Percentiles rank a stretch among this genome's conserved stretches.
Conservation (phyloP, 2,329 filamentous ascomycete genomes). For the Akanthomyces uredinophilus region DNA sequence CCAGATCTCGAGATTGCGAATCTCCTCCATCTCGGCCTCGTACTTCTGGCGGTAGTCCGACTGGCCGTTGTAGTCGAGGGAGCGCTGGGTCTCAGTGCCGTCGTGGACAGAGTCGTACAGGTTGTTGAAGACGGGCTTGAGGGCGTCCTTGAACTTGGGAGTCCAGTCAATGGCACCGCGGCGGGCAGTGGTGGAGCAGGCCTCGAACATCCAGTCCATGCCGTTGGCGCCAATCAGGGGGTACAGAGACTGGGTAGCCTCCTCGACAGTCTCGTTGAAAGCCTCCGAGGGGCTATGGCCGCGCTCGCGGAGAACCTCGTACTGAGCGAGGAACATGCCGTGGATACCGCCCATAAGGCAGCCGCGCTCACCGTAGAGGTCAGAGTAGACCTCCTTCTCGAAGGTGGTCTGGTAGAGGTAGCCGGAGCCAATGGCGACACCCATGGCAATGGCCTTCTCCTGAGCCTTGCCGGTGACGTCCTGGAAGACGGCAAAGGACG, state of each 20-base stretch:
- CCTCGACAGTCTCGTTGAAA: slow-evolving; percentile 99
- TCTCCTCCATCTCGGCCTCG: slow-evolving; percentile 98
- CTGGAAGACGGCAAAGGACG: slow-evolving; percentile 96
- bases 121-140: slow-evolving; percentile 98
- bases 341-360: slow-evolving; percentile 99
- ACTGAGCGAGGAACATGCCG: slow-evolving; percentile 99
- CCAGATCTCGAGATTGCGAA: slow-evolving; percentile 98
- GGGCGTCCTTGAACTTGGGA: slow-evolving; percentile 90
- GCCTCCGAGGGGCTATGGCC: slow-evolving; percentile 97
- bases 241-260: slow-evolving; percentile 97
- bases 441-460: slow-evolving; percentile 95
- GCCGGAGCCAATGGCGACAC: slow-evolving; percentile 92
- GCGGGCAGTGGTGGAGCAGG: slow-evolving; percentile 97
- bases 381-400: slow-evolving; percentile 99
- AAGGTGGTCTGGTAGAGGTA: slow-evolving; percentile 99
- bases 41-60: slow-evolving; percentile 95
- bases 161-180: slow-evolving; percentile 99
- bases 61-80: slow-evolving; percentile 94
- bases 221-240: slow-evolving; percentile 94
- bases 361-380: slow-evolving; percentile 98
- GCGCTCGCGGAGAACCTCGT: slow-evolving; percentile 98
- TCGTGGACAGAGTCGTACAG: slow-evolving; percentile 91
- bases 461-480: slow-evolving; percentile 96
- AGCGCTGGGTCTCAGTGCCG: slow-evolving; percentile 91
- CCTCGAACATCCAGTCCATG: slow-evolving; percentile 99